Conservation (phyloP, 2,329 filamentous ascomycete species). For the Pestalotiopsis fici region DNA sequence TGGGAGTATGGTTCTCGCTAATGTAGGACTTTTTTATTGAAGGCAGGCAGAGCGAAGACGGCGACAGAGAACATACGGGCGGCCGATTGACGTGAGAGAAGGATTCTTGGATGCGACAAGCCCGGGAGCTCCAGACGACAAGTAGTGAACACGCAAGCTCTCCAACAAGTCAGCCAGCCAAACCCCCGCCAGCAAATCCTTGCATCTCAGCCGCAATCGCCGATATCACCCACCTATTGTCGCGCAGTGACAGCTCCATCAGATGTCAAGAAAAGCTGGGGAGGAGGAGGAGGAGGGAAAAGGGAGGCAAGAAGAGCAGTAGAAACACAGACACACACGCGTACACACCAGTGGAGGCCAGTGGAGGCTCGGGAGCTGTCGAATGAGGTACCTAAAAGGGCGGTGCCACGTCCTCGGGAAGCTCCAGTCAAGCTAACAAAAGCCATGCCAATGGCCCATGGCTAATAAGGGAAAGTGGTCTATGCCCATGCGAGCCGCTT, state of each 20-base stretch:
- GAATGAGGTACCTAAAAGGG: background rate
- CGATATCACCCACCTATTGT: background rate
- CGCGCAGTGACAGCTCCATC: background rate
- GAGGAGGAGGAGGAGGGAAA: background rate
- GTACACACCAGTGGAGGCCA: too few species aligned
- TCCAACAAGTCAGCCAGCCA: background rate
- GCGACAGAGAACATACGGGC: too few species aligned
- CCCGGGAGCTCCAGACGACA: background rate
- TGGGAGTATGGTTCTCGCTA: too few species aligned
- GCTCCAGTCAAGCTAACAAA: background rate
- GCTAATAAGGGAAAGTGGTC: too few species aligned
- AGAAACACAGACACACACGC: too few species aligned
- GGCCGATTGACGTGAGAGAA: too few species aligned
- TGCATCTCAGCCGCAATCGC: background rate
- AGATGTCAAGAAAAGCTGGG: background rate
- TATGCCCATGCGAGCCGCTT: background rate
- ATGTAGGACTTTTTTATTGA: too few species aligned
- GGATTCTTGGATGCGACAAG: background rate
- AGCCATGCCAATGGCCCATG: background rate
- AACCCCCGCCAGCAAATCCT: background rate
- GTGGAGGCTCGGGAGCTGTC: background rate
- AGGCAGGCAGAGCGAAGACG: too few species aligned
- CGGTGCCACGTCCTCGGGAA: background rate
- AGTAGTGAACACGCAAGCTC: too few species aligned
- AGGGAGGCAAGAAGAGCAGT: too few species aligned